phyloP scores from a whole-genome alignment of 1,139 yeast species.

The Pichia sp. region DNA sequence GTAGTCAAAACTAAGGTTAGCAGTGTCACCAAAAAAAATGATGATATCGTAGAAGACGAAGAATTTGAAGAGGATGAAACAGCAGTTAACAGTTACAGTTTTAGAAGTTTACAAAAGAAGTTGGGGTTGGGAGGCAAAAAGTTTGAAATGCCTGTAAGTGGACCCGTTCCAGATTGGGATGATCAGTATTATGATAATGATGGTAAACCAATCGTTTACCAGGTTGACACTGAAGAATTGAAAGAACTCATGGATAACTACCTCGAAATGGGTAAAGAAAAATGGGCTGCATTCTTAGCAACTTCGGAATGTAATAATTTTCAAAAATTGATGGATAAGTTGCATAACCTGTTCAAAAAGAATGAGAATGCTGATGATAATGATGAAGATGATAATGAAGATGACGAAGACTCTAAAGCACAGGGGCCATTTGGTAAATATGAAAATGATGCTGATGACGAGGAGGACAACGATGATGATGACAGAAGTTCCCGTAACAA shows the following conservation, averaged over 20 bases:
- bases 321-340: conserved; percentile 19
- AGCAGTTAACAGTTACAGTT: conserved; percentile 6
- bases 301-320: conserved; percentile 26
- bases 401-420: neutral
- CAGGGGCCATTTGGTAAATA: neutral
- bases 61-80: conserved; percentile 6
- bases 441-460: neutral
- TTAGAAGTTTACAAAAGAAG: conserved; percentile 7
- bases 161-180: conserved; percentile 22
- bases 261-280: conserved; percentile 24
- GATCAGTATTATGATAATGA: conserved; percentile 21
- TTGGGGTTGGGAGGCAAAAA: conserved; percentile 1
- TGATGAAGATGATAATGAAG: conserved; percentile 8
- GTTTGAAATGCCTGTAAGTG: conserved; percentile 24
- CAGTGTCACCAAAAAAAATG: neutral
- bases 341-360: conserved; percentile 14
- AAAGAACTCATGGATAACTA: conserved; percentile 21
- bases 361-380: conserved; percentile 8
- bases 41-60: neutral
- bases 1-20: neutral
- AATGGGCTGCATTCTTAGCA: conserved; percentile 29
- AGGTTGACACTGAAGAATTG: conserved; percentile 25
- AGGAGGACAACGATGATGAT: conserved; percentile 12
- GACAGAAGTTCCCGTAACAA: conserved; percentile 4
- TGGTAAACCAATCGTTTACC: conserved; percentile 17